phyloP scores from a whole-genome alignment of 2,329 filamentous ascomycete genomes.

The Diplodia mutila region DNA sequence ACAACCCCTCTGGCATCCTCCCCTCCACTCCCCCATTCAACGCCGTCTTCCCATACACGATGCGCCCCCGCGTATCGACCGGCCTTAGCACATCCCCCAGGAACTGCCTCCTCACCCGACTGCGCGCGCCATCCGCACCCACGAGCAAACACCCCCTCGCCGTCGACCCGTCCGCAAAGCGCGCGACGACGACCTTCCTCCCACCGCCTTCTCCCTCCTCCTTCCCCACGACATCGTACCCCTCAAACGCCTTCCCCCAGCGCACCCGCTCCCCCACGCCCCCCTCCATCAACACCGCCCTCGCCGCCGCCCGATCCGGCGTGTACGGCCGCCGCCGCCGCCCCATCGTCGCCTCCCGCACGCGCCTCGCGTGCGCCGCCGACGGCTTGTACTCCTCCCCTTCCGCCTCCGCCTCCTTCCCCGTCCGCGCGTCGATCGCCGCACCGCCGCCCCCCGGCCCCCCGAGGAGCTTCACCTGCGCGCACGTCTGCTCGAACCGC shows the following conservation, averaged over 20 bases:
- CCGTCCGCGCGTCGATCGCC: not conserved
- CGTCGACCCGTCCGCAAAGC: slow-evolving; percentile 26
- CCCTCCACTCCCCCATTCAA: slow-evolving; percentile 34
- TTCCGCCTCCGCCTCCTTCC: not conserved
- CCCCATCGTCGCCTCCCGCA: not conserved
- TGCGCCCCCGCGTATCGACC: slow-evolving; percentile 45
- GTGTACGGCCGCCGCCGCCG: slow-evolving; percentile 7
- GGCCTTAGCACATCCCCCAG: slow-evolving; percentile 38
- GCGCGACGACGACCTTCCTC: slow-evolving; percentile 6
- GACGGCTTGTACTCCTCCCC: not conserved
- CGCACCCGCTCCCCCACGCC: not conserved
- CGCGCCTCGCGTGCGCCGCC: not conserved
- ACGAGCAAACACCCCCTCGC: slow-evolving; percentile 26
- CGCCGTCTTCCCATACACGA: slow-evolving; percentile 48
- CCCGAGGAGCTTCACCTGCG: not conserved
- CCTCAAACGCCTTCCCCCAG: slow-evolving; percentile 7
- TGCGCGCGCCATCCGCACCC: slow-evolving; percentile 34
- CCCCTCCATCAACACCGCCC: slow-evolving; percentile 12
- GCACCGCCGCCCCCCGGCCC: not conserved
- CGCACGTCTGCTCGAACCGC: slow-evolving; percentile 7
- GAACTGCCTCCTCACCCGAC: slow-evolving; percentile 43
- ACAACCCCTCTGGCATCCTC: slow-evolving; percentile 30
- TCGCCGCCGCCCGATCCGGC: not conserved
- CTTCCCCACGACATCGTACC: not conserved
- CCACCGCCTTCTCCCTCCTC: too few relatives aligned